Conservation (phyloP, 169 alveolate species). For the Eimeria maxima region DNA sequence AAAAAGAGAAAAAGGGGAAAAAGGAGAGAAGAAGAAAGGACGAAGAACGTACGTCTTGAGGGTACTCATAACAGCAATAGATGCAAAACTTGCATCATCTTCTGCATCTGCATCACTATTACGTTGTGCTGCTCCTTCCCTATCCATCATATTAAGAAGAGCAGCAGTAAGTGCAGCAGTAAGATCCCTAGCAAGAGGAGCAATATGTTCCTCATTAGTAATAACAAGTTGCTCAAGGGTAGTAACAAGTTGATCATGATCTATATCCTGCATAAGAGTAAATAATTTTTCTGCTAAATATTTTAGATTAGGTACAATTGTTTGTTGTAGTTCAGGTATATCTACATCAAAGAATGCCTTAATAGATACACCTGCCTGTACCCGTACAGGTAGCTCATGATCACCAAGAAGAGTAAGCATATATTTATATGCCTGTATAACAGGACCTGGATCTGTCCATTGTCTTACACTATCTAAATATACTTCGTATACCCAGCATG, state of each 20-base stretch:
- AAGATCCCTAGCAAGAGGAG: conserved; percentile 68
- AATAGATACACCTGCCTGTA: conserved; percentile 69
- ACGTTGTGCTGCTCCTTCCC: conserved; percentile 46
- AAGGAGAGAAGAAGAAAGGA: no score
- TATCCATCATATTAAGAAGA: conserved; percentile 8
- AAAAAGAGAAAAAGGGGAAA: no score
- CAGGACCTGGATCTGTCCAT: neutral
- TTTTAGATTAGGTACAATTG: conserved; percentile 4
- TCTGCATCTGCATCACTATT: conserved; percentile 57
- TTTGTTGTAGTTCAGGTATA: conserved; percentile 40
- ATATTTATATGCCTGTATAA: conserved; percentile 31
- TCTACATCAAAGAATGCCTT: conserved; percentile 12
- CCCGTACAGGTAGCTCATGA: conserved; percentile 75
- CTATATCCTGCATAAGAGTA: conserved; percentile 50
- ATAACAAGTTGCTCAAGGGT: conserved; percentile 34
- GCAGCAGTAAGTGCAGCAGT: conserved; percentile 31
- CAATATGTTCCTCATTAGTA: conserved; percentile 54
- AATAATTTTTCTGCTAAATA: conserved; percentile 39
- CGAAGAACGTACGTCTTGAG: conserved; percentile 49
- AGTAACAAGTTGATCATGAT: conserved; percentile 57
- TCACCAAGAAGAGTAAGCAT: conserved; percentile 26
- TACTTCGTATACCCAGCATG: conserved; percentile 75
- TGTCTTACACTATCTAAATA: neutral
- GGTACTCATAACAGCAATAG: conserved; percentile 72
- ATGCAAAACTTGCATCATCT: conserved; percentile 75